These are phyloP conservation scores for Patellifolia procumbens DNA, from an alignment of 179 eudicot genomes.

Conservation along the genomic window DNA sequence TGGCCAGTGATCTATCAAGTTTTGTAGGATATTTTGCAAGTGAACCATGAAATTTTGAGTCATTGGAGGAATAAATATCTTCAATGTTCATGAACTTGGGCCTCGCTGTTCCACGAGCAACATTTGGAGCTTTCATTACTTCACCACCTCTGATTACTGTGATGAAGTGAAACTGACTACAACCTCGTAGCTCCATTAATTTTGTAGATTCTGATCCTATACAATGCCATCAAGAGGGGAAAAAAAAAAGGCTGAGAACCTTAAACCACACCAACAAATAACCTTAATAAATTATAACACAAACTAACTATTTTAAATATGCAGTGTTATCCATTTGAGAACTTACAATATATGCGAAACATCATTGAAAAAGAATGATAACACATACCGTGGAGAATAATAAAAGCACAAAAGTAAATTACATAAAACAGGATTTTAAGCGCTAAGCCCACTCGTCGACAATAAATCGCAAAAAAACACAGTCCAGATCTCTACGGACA, in stretches of 20 bases:
- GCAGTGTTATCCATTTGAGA: background rate
- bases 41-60: conserved; percentile 23
- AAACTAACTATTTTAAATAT: background rate
- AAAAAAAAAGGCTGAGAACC: background rate
- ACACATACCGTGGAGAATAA: background rate
- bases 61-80: conserved; percentile 49
- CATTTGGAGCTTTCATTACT: conserved; percentile 46
- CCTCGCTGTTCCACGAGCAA: conserved; percentile 48
- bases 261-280: background rate
- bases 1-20: conserved; percentile 29
- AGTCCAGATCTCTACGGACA: background rate
- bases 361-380: background rate
- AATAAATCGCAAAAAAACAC: background rate
- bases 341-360: background rate
- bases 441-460: background rate
- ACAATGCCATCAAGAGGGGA: background rate
- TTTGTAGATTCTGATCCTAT: conserved; percentile 11
- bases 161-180: conserved; percentile 55
- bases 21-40: conserved; percentile 25
- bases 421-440: background rate
- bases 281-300: background rate
- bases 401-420: background rate
- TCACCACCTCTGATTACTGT: conserved; percentile 47
- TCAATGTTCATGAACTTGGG: conserved; percentile 46
- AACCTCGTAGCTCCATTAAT: conserved; percentile 62